Evolutionary conservation across 768 basidiomycete species (phyloP).

Genomic region (Rhizopogon salebrosus): DNA sequence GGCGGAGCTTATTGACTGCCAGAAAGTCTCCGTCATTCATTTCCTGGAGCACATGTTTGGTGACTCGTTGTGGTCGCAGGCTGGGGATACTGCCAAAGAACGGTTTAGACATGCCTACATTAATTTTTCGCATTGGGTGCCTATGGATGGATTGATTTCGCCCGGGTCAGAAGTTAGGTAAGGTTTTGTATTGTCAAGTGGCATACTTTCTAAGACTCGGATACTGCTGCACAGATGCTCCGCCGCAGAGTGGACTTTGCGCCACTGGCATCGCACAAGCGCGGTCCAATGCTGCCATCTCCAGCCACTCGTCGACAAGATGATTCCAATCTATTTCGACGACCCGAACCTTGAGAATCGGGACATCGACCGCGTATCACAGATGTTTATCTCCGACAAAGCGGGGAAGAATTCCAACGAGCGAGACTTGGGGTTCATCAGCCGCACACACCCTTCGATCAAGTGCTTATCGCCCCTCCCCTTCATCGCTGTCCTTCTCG

Average conservation of each 20-base stretch:
- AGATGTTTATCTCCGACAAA: slow-evolving; percentile 17
- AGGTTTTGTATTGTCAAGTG: not conserved
- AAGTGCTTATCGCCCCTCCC: not conserved
- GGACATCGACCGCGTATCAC: not conserved
- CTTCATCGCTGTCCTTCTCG: not conserved
- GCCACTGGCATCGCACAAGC: slow-evolving; percentile 12
- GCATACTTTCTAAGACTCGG: not conserved
- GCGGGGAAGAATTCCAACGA: not conserved
- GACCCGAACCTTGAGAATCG: not conserved
- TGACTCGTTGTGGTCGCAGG: not conserved
- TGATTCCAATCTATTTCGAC: slow-evolving; percentile 12
- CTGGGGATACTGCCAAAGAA: not conserved
- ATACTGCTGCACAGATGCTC: not conserved
- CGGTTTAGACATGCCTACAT: slow-evolving; percentile 6
- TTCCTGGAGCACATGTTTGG: slow-evolving; percentile 13
- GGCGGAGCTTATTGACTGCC: slow-evolving; percentile 4
- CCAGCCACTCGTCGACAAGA: slow-evolving; percentile 10
- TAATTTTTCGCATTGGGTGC: slow-evolving; percentile 1
- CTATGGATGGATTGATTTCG: not conserved
- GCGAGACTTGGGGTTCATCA: not conserved
- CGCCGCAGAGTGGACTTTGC: slow-evolving; percentile 1
- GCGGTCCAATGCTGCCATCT: slow-evolving; percentile 11
- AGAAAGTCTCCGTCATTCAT: too few species aligned
- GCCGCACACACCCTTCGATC: not conserved
- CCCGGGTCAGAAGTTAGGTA: not conserved